Base-by-base conservation (phyloP, 441 rosid species). In the Raphanus hybrid region DNA sequence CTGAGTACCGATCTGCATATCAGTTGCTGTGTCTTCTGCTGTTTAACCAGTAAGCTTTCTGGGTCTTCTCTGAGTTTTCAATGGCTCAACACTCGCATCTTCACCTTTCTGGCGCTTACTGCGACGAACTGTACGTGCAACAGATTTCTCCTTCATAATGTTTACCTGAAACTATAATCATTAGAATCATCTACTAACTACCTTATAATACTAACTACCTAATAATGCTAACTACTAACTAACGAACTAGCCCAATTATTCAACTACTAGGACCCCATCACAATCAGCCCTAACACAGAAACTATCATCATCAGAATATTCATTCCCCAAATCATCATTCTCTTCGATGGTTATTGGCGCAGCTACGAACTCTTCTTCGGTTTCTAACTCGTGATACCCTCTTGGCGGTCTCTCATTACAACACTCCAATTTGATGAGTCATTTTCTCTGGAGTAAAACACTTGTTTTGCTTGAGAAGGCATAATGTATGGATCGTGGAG, bases 341-440 rank as follows among this genome's bases (percentile, higher is more conserved):
- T 59, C 41, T 29, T 61, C 6, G 41, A 32, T 12, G 11, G 41
- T 6, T 29, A 61, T 12, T 61, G 65, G 41, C 9, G 20, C 41
- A 29, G 6, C 41, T n/a, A 29, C 34, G 16, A 32, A 61, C 18
- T 61, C 41, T n/a, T 61, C 20, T 29, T 29, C 35, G 16, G 41
- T 61, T 32, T 61, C 65, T 34, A 63, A 35, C 48, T 34, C 67
- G 8, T 63, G 67, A 34, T 63, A 35, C 67, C 48, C 64, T 35
- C 48, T 63, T 63, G 67, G 67, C 11, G 67, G 48, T 8, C 67
- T 45, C 48, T 15, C 48, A 63, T 63, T 16, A 16, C 18, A 16
- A 16, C 18, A 16, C 18, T 16, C 18, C 18, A 16, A 16, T 16
- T 16, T 16, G 18, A 16, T 16, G 18, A 16, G 18, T 16, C 18